These are phyloP conservation scores for Ceratocystiopsis minuta DNA, from an alignment of 2,329 filamentous ascomycete genomes.

Conservation along the genomic window DNA sequence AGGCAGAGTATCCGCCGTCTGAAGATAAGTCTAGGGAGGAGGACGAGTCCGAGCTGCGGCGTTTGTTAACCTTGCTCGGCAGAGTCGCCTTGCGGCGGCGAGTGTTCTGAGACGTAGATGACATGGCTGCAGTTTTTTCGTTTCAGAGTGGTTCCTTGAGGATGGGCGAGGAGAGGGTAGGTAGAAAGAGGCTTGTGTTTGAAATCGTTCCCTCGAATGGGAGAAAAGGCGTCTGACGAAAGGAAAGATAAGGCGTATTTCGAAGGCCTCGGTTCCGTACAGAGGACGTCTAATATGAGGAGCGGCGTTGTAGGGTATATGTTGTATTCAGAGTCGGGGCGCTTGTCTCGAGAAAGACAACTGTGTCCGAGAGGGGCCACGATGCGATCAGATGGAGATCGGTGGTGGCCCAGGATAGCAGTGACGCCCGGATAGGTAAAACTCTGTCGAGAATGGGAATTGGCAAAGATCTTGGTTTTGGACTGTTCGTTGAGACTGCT, in stretches of 20 bases:
- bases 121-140: too few relatives aligned
- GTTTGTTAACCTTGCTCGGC: slow-evolving; percentile 25
- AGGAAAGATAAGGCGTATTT: neutral
- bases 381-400: neutral
- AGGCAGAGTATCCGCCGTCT: slow-evolving; percentile 54
- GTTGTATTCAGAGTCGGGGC: slow-evolving; percentile 20
- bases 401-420: slow-evolving; percentile 19
- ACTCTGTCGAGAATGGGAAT: slow-evolving; percentile 45
- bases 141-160: too few relatives aligned
- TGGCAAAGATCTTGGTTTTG: slow-evolving; percentile 29
- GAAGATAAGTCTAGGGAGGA: slow-evolving; percentile 42
- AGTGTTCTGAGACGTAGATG: slow-evolving; percentile 33
- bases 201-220: neutral
- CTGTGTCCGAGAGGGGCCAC: too few relatives aligned
- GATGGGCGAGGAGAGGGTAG: too few relatives aligned
- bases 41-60: slow-evolving; percentile 32
- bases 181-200: too few relatives aligned
- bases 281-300: neutral
- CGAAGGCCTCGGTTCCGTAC: too few relatives aligned
- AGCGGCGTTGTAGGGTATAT: neutral
- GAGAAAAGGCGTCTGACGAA: neutral
- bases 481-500: slow-evolving; percentile 64
- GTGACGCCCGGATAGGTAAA: slow-evolving; percentile 32
- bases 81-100: slow-evolving; percentile 24
- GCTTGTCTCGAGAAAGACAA: slow-evolving; percentile 4